A percentile compares a stretch with the other conserved stretches of the same genome.
These are phyloP conservation scores for Nitzschia palea DNA, from an alignment of 108 stramenopile genomes.

Conservation along the genomic window DNA sequence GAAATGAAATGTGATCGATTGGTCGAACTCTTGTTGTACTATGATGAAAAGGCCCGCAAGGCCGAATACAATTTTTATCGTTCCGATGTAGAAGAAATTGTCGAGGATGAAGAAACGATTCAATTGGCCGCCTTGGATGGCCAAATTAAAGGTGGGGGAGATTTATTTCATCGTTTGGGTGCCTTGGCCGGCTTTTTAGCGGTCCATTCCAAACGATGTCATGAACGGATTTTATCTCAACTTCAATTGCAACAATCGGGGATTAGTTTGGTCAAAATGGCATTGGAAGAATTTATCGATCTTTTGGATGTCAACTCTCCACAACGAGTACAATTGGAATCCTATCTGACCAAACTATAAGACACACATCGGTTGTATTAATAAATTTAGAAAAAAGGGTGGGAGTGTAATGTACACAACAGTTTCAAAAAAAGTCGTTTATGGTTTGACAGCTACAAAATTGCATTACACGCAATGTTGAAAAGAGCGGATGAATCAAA, in stretches of 20 bases:
- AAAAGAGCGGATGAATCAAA: too few species aligned
- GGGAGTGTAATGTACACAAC: neutral
- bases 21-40: conserved; percentile 69
- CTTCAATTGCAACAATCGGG: conserved; percentile 61
- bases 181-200: conserved; percentile 67
- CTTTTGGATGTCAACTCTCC: conserved; percentile 7
- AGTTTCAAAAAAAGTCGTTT: neutral
- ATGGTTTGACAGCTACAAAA: too few species aligned
- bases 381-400: neutral
- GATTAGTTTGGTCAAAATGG: conserved; percentile 51
- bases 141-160: conserved; percentile 76
- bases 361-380: neutral
- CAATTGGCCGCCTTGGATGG: conserved; percentile 69
- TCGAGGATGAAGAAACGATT: conserved; percentile 39
- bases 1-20: conserved; percentile 75
- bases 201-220: conserved; percentile 65
- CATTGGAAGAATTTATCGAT: conserved; percentile 36
- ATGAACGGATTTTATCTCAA: conserved; percentile 60
- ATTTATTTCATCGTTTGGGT: conserved; percentile 72
- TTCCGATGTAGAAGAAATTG: conserved; percentile 55
- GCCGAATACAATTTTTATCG: conserved; percentile 75
- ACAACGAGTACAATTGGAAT: conserved; percentile 3
- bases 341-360: conserved; percentile 10
- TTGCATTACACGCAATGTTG: too few species aligned
- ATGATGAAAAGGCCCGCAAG: conserved; percentile 66